Percentiles rank a stretch among this genome's conserved stretches.
Evolutionary conservation across 2,329 filamentous ascomycete genomes (phyloP).

Genomic region (Stachybotrys chlorohalonatus): DNA sequence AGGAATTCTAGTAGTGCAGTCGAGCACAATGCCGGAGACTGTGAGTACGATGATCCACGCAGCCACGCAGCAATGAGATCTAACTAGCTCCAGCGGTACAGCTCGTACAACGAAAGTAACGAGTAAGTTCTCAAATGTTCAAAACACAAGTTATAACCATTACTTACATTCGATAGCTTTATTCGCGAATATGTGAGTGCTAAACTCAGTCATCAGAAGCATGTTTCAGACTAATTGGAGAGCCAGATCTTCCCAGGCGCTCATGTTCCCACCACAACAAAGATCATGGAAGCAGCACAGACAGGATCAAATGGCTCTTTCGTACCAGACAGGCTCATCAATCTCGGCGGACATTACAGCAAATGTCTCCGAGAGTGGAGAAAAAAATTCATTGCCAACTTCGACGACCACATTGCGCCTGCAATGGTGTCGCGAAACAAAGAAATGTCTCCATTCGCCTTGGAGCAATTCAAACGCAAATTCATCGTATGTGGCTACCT

Average conservation of each 20-base stretch:
- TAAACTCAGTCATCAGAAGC: background rate
- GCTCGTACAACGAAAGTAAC: conserved; percentile 55
- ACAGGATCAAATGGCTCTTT: conserved; percentile 51
- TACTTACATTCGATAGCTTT: background rate
- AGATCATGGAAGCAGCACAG: conserved; percentile 50
- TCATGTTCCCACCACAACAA: conserved; percentile 51
- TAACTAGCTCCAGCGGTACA: conserved; percentile 41
- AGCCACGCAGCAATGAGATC: background rate
- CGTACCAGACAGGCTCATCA: conserved; percentile 58
- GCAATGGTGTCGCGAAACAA: conserved; percentile 50
- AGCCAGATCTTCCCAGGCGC: conserved; percentile 75
- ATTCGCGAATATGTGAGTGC: background rate
- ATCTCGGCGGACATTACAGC: conserved; percentile 66
- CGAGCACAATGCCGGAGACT: conserved; percentile 65
- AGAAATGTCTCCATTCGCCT: conserved; percentile 49
- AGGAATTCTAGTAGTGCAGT: conserved; percentile 63
- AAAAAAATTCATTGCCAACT: conserved; percentile 55
- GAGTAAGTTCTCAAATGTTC: conserved; percentile 33
- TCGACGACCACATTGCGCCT: conserved; percentile 49
- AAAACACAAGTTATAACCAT: background rate
- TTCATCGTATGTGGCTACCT: conserved; percentile 47
- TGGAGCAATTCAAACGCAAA: conserved; percentile 60
- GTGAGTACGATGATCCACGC: background rate
- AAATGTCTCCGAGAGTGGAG: conserved; percentile 61
- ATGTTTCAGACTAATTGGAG: conserved; percentile 30